Conservation (phyloP, 2,329 filamentous ascomycete genomes). For the Bisporella sp. region DNA sequence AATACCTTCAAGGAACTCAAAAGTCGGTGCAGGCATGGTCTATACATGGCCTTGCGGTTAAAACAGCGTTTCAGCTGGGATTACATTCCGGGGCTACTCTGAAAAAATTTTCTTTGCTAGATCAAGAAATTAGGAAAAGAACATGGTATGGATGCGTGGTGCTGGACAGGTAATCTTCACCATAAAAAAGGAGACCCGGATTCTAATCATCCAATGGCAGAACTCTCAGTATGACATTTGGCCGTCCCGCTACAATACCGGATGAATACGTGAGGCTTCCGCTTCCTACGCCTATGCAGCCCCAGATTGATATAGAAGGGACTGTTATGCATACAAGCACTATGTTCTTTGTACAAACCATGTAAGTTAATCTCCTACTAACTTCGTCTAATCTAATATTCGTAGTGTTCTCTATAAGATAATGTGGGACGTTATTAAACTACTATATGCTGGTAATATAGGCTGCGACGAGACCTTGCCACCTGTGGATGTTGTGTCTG, state of each 20-base stretch:
- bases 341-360: neutral
- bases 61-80: conserved; percentile 43
- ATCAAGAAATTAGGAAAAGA: conserved; percentile 40
- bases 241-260: conserved; percentile 39
- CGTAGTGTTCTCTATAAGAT: conserved; percentile 29
- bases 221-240: conserved; percentile 44
- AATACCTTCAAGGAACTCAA: conserved; percentile 48
- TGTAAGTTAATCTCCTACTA: neutral
- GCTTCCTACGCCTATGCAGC: conserved; percentile 22
- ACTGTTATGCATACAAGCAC: neutral
- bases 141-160: conserved; percentile 44
- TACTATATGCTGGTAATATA: conserved; percentile 37
- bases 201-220: too few relatives aligned
- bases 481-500: conserved; percentile 25
- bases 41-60: conserved; percentile 44
- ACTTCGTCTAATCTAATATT: neutral
- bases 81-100: conserved; percentile 38
- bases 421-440: conserved; percentile 32
- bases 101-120: conserved; percentile 30
- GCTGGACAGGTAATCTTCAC: conserved; percentile 30
- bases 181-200: too few relatives aligned
- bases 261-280: conserved; percentile 35
- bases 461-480: conserved; percentile 25
- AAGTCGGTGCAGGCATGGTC: conserved; percentile 47
- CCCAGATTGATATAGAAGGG: neutral